Evolutionary conservation across 2,329 filamentous ascomycete genomes (phyloP), one percentile per base, ranked within the genome.

Genomic region (Pochonia chlamydosporia): DNA sequence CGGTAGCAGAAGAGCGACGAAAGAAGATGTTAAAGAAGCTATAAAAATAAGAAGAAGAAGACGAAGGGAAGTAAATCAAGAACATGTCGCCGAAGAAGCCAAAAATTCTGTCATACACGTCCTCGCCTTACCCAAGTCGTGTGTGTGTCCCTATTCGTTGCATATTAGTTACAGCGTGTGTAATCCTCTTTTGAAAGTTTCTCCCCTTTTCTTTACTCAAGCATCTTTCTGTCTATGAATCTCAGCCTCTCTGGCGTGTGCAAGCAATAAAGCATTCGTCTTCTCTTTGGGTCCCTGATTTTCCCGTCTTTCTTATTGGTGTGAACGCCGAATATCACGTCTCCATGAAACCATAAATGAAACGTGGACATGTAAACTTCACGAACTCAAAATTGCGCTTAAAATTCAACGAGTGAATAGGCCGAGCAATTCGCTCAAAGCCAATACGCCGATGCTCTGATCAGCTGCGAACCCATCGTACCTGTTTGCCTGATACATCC

Each of bases 151-250:
- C 54, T 63, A 65, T 63, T 62, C 50, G 52, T 63, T 55, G 57
- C 59, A 57, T 63, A 66, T 65, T 64, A 64, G 56, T 59, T 64
- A 65, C 64, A 67, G 55, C 57, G 50, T 60, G 56, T 55, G 61
- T 63, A 58, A 42, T 14, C 40, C 55, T 54, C 55, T 54, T 54
- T 41, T 50, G n/a, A n/a, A n/a, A n/a, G n/a, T 54, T 54, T 47
- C 51, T 44, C 41, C 43, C 43, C 43, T 41, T 26, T 52, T 50
- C 36, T 48, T 47, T 52, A 54, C 53, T 56, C 46, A 50, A 49
- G 35, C 37, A 30, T 54, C 47, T 63, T 54, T 66, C 57, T 64
- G 58, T 67, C 63, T 67, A 64, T 66, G 56, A 39, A 50, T 63
- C 56, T 64, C 62, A 59, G 53, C 53, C 59, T 52, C 54, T 52